Base-by-base conservation (phyloP, 2,329 filamentous ascomycete species). In the Tetracladium maxilliforme region DNA sequence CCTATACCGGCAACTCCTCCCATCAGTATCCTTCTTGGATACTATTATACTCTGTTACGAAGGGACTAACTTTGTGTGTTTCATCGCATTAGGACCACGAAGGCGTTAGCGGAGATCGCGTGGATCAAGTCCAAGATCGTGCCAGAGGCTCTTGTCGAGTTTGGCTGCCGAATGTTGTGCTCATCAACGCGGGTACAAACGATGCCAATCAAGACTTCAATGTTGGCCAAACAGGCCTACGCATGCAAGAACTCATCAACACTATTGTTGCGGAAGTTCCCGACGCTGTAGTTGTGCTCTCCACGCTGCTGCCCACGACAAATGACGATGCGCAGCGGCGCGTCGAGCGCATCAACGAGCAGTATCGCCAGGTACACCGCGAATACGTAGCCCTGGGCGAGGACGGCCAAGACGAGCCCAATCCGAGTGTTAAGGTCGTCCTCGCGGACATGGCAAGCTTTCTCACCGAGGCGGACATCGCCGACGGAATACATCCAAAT, bases 131-230 rank as follows among this genome's bases (percentile, higher is more conserved):
- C 8, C 22, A 29, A 26, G 23, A 6, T 23, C 24, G 7, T 14
- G 15, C 9, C 19, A 15, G 8, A 30, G 28, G 5, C 10, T 23
- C 8, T 24, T 13, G 6, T 36, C 29, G 17, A 32, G 30, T n/a
- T n/a, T n/a, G n/a, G n/a, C n/a, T n/a, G 20, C 31, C 39, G 2
- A 40, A 40, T 25, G 19, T 41, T 10, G 28, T 42, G 6, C 26
- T 42, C 3, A 34, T 42, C 15, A 49, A 47, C 20, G 40, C 35
- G 19, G 48, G 48, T 9, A 50, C 47, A 8, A 48, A 51, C 21
- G 48, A 51, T 25, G 35, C 34, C 12, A n/a, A 37, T 13, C 36
- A 40, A 21, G 12, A 12, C 21, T 14, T 22, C n/a, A 22, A 11
- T 14, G 21, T 14, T 22, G 21, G 11, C 21, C 11, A 22, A 23